Evolutionary conservation across 2,329 filamentous ascomycete genomes (phyloP).

Genomic region (Microsporum canis): DNA sequence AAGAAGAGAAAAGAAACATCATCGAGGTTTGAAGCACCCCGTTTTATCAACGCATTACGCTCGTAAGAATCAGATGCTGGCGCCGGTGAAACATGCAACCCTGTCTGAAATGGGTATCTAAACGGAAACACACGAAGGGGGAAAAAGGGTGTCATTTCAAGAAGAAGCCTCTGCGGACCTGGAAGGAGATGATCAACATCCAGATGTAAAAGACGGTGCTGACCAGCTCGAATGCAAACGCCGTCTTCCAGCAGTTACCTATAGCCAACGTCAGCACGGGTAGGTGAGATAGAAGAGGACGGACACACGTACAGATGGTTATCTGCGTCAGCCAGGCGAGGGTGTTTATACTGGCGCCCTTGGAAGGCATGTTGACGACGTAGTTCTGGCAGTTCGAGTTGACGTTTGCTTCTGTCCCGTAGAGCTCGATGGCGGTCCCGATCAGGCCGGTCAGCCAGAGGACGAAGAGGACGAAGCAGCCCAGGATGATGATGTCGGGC

Average conservation of each 20-base stretch:
- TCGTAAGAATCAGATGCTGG: not conserved
- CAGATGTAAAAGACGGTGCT: conserved; percentile 53
- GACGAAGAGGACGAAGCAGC: conserved; percentile 51
- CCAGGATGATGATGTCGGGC: conserved; percentile 48
- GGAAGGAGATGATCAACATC: conserved; percentile 53
- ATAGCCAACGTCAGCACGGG: conserved; percentile 13
- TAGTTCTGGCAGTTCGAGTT: conserved; percentile 49
- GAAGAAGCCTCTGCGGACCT: conserved; percentile 34
- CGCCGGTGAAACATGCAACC: conserved; percentile 42
- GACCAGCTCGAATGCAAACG: conserved; percentile 53
- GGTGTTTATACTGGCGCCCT: conserved; percentile 43
- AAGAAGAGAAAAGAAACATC: not conserved
- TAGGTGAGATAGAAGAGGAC: not conserved
- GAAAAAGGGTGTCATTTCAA: not conserved
- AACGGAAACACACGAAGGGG: not conserved
- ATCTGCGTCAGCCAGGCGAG: conserved; percentile 52
- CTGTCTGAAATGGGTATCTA: conserved; percentile 45
- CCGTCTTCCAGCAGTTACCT: conserved; percentile 52
- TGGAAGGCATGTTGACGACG: conserved; percentile 37
- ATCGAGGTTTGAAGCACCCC: not conserved
- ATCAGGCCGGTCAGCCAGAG: conserved; percentile 52
- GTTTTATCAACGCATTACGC: too few species aligned
- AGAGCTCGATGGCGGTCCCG: conserved; percentile 52
- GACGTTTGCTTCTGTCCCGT: conserved; percentile 45
- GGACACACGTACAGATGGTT: conserved; percentile 43